Evolutionary conservation across 306 rosid species (phyloP).

Genomic region (Cucumis hystrix): DNA sequence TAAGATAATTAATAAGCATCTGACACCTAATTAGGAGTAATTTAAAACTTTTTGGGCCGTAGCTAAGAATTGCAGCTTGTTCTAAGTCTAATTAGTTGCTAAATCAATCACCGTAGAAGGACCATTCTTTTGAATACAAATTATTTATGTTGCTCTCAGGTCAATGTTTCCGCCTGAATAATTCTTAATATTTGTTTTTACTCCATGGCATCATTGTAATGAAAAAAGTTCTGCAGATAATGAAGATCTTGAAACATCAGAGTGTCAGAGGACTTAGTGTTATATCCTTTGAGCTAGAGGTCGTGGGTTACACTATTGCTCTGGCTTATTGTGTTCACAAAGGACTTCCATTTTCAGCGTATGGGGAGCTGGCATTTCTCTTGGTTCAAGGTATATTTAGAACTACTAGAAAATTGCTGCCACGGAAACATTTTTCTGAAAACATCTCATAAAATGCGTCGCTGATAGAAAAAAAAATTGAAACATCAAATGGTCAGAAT

Average conservation of each 20-base stretch:
- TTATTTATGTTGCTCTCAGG: background rate
- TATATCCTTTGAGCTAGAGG: conserved; percentile 77
- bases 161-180: background rate
- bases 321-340: conserved; percentile 86
- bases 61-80: background rate
- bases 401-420: background rate
- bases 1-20: background rate
- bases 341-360: conserved; percentile 91
- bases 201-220: background rate
- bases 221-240: conserved; percentile 31
- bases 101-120: background rate
- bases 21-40: background rate
- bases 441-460: background rate
- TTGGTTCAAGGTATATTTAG: conserved; percentile 55
- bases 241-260: conserved; percentile 51
- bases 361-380: conserved; percentile 79
- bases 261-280: conserved; percentile 87
- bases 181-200: background rate
- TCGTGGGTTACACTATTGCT: conserved; percentile 73
- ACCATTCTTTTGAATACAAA: background rate
- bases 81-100: background rate
- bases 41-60: background rate
- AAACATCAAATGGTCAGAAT: background rate
- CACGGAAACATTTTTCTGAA: background rate
- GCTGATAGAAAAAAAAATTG: background rate